Evolutionary conservation across 2,329 filamentous ascomycete species (phyloP), one percentile per base, ranked within the genome.

Genomic region (Pseudophaeomoniella oleicola): DNA sequence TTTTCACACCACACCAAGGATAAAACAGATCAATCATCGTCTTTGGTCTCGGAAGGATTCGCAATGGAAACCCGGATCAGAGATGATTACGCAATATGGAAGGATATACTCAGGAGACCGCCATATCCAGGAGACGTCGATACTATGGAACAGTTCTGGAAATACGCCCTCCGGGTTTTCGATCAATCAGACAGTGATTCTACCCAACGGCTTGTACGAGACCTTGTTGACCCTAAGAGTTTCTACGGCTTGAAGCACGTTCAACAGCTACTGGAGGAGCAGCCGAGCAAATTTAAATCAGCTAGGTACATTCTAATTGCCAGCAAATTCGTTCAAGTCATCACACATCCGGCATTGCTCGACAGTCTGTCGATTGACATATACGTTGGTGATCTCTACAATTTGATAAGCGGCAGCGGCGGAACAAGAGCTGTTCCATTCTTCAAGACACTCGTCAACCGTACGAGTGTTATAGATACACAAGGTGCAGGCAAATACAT

Each of bases 291-390:
- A 12, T 14, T 19, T 19, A 19, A 16, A 16, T 4, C 12, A 10
- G 19, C 10, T 16, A 19, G 9, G 32, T 50, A 48, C 35, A 33
- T 52, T 35, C 29, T 29, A 18, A 37, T 47, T 16, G 41, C 44
- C 18, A 32, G 41, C 3, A 41, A 41, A 6, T 53, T 53, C 37
- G 42, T 54, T 16, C 29, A 32, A 5, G 50, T 53, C 1, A 48
- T 60, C 2, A 55, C 57, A 1, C 55, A 61, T 39, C 32, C 44
- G 4, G 42, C 50, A 3, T 35, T 59, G 12, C 36, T 60, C 10
- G 48, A 56, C 19, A 55, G 50, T 33, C 46, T 59, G 6, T 47
- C 55, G 3, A 42, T 57, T 1, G 54, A 60, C 39, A 57, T 52
- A 2, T 48, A 43, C 19, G 50, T 60, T 4, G 51, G 52, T 10